Evolutionary conservation across 2,329 filamentous ascomycete genomes (phyloP).

Genomic region (Mariannaea elegans): DNA sequence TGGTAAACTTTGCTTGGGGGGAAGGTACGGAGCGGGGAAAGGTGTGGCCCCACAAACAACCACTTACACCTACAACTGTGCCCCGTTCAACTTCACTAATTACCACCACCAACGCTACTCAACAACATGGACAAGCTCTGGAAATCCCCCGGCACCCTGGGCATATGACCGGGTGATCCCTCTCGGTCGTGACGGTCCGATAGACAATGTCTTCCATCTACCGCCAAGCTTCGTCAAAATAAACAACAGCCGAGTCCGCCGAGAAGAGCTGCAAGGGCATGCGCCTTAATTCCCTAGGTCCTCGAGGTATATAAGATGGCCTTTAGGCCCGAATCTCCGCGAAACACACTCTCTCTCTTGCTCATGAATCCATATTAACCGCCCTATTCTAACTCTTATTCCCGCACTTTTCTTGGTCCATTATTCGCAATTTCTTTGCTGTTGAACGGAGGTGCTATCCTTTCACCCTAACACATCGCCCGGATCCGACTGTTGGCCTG

Average conservation of each 20-base stretch:
- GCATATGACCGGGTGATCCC: conserved; percentile 38
- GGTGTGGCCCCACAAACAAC: conserved; percentile 17
- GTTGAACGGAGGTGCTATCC: background rate
- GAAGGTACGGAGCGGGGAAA: conserved; percentile 28
- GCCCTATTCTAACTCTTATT: background rate
- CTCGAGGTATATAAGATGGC: conserved; percentile 38
- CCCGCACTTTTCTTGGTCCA: background rate
- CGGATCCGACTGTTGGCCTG: background rate
- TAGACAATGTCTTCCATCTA: conserved; percentile 22
- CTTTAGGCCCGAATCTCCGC: conserved; percentile 27
- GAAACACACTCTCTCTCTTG: conserved; percentile 1
- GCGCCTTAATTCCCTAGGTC: conserved; percentile 21
- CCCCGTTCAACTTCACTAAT: conserved; percentile 9
- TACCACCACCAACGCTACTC: background rate
- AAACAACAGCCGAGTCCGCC: conserved; percentile 24
- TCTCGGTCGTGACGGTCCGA: conserved; percentile 64
- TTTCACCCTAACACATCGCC: background rate
- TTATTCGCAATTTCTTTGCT: background rate
- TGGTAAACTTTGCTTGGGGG: background rate
- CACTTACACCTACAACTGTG: conserved; percentile 22
- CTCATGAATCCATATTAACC: background rate
- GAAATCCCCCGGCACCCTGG: conserved; percentile 14
- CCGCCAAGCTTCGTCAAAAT: conserved; percentile 28
- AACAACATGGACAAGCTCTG: conserved; percentile 16
- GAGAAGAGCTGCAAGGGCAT: conserved; percentile 18